A percentile compares a stretch with the other conserved stretches of the same genome.
Evolutionary conservation across 1,284 basidiomycete genomes (phyloP).

Genomic region (Pseudozyma thailandica): DNA sequence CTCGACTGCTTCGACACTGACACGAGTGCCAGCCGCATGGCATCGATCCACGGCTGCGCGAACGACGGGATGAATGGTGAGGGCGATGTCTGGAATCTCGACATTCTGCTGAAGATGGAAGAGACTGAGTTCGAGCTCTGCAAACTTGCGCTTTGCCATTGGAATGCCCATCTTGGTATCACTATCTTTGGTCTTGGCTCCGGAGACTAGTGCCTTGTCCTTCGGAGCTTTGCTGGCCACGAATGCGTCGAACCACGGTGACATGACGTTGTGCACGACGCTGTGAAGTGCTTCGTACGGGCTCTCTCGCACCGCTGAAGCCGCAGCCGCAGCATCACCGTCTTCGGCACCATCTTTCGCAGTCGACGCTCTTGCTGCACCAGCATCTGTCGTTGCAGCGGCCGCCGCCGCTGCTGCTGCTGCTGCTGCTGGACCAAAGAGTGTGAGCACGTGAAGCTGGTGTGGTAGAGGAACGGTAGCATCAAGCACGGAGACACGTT

Average conservation of each 20-base stretch:
- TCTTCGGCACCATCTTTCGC: conserved; percentile 13
- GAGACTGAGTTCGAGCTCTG: conserved; percentile 94
- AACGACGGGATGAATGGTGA: conserved; percentile 90
- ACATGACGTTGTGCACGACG: conserved; percentile 94
- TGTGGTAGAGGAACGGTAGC: conserved; percentile 79
- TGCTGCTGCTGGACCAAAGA: conserved; percentile 84
- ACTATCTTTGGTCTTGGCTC: conserved; percentile 58
- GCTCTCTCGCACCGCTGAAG: conserved; percentile 53
- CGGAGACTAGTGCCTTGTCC: conserved; percentile 38
- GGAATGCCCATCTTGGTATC: conserved; percentile 91
- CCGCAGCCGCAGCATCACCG: conserved; percentile 19
- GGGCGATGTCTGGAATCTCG: conserved; percentile 95
- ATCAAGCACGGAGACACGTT: conserved; percentile 85
- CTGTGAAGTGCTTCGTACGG: conserved; percentile 96
- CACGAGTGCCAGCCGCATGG: conserved; percentile 73
- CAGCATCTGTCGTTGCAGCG: conserved; percentile 8
- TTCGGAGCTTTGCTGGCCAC: conserved; percentile 72
- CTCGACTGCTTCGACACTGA: conserved; percentile 82
- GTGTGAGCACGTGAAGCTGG: conserved; percentile 90
- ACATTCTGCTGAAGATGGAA: conserved; percentile 98
- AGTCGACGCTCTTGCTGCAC: conserved; percentile 7
- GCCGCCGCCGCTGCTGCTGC: conserved; percentile 4
- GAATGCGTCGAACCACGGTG: conserved; percentile 98
- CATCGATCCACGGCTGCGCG: conserved; percentile 77
- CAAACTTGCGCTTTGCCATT: conserved; percentile 98